A percentile compares a stretch with the other conserved stretches of the same genome.
phyloP scores from a whole-genome alignment of 2,329 filamentous ascomycete genomes.

The Aspergillus fischeri region DNA sequence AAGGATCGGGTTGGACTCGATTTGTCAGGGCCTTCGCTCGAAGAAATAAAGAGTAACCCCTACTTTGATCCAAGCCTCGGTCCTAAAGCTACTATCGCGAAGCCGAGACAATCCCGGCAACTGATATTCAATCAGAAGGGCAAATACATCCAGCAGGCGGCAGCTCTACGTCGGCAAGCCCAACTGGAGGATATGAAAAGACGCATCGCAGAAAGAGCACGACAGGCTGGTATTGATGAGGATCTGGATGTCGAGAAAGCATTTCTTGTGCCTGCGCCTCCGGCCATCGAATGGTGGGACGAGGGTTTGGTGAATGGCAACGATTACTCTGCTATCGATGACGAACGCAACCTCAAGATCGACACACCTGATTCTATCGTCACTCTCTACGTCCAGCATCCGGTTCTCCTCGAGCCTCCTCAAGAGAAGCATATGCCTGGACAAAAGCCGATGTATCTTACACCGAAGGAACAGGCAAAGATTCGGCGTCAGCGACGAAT shows the following conservation, averaged over 20 bases:
- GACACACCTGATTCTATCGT: conserved; percentile 78
- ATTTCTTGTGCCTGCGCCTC: conserved; percentile 77
- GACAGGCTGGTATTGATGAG: conserved; percentile 91
- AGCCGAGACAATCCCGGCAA: conserved; percentile 66
- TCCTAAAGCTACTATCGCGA: conserved; percentile 55
- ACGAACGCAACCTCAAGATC: conserved; percentile 66
- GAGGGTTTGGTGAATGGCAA: conserved; percentile 75
- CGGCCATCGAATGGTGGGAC: conserved; percentile 96
- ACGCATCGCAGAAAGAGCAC: conserved; percentile 78
- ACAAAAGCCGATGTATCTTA: conserved; percentile 88
- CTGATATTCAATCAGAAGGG: conserved; percentile 92
- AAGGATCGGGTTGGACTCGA: conserved; percentile 49
- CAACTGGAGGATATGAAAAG: conserved; percentile 92
- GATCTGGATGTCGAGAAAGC: conserved; percentile 84
- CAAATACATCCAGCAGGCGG: conserved; percentile 94
- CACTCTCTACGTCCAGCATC: conserved; percentile 88
- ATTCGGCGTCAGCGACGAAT: conserved; percentile 83
- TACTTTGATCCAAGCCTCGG: conserved; percentile 72
- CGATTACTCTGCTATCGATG: conserved; percentile 67
- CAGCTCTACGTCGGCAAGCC: conserved; percentile 79
- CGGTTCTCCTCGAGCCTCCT: conserved; percentile 82
- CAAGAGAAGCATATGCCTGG: conserved; percentile 77
- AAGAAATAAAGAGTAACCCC: conserved; percentile 66
- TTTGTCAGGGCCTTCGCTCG: conserved; percentile 54
- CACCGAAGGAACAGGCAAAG: conserved; percentile 85